Evolutionary conservation across 352 stramenopile genomes (phyloP), one percentile per base, ranked within the genome.

Genomic region (Globisporangium camurandrum): DNA sequence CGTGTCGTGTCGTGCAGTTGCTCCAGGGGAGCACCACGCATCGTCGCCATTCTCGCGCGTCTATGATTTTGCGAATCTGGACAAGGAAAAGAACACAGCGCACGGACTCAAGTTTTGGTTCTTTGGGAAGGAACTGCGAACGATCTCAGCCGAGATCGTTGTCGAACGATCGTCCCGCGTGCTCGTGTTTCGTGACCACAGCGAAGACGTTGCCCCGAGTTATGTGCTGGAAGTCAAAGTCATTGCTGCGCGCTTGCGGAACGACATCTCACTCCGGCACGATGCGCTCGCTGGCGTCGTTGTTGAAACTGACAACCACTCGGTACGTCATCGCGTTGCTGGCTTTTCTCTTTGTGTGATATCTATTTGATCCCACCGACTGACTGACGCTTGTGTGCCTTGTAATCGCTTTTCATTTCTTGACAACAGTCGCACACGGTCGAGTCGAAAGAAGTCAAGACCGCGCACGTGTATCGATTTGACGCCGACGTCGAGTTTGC

Each of bases 201-300:
- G 77, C 38, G 53, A 56, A 17, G 62, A 86, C 39, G 69, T 59
- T 7, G 57, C 70, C 16, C 75, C 80, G 12, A 75, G 67, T 27
- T 94, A 86, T 50, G 74, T 88, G 12, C 52, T 94, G 11, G 83
- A 94, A 59, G 81, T 94, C 4, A 91, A 92, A 39, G 67, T 94
- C 20, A 70, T 92, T n/a, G 79, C 83, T 5, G 78, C 75, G 9
- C 76, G 82, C 20, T 62, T 90, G 51, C 61, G 68, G 20, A 69
- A 80, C 27, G 75, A 88, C 42, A 67, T 91, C 14, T 74, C 64
- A 3, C 52, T 86, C 33, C 75, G 78, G 38, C 64, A 77, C 17
- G 72, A 85, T 27, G 71, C 72, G 8, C 70, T 64, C 3, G 75
- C 78, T 2, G 75, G 89, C 49, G 65, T 88, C 34, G 46, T 85